phyloP scores from a whole-genome alignment of 2,329 filamentous ascomycete species.

The Aspergillus neoniger region DNA sequence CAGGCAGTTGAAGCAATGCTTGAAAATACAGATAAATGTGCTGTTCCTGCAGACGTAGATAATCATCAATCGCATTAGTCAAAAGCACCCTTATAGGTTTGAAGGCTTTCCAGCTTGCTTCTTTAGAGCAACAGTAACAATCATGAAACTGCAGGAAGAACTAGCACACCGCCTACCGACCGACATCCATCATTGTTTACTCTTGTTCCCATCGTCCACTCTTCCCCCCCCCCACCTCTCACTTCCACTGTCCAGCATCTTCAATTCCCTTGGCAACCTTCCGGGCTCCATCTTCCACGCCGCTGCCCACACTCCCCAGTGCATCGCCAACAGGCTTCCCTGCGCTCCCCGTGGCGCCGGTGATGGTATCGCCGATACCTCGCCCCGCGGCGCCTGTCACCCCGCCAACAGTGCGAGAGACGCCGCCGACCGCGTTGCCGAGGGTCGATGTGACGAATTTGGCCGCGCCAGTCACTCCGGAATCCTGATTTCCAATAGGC shows the following conservation, averaged over 20 bases:
- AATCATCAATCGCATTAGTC: no score
- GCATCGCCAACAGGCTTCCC: slow-evolving; percentile 60
- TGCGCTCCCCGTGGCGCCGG: slow-evolving; percentile 54
- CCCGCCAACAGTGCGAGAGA: slow-evolving; percentile 56
- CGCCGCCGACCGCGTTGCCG: slow-evolving; percentile 58
- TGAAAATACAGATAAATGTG: no score
- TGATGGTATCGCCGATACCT: slow-evolving; percentile 60
- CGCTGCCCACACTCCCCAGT: slow-evolving; percentile 55
- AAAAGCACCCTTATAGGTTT: no score
- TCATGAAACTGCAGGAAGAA: neutral
- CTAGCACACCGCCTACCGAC: neutral
- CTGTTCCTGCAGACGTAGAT: no score
- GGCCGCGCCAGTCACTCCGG: slow-evolving; percentile 53
- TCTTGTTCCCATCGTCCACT: neutral
- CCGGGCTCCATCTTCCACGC: slow-evolving; percentile 55
- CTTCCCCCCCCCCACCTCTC: neutral
- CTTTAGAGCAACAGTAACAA: neutral
- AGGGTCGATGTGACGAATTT: slow-evolving; percentile 59
- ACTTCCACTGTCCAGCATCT: slow-evolving; percentile 58
- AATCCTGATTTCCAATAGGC: slow-evolving; percentile 27
- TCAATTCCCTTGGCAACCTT: slow-evolving; percentile 58
- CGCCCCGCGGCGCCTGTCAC: slow-evolving; percentile 59
- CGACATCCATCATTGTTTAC: neutral
- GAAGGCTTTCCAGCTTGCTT: no score
- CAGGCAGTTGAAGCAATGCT: no score